Evolutionary conservation across 441 rosid species (phyloP).

Genomic region (Pelargonium cotyledonis): DNA sequence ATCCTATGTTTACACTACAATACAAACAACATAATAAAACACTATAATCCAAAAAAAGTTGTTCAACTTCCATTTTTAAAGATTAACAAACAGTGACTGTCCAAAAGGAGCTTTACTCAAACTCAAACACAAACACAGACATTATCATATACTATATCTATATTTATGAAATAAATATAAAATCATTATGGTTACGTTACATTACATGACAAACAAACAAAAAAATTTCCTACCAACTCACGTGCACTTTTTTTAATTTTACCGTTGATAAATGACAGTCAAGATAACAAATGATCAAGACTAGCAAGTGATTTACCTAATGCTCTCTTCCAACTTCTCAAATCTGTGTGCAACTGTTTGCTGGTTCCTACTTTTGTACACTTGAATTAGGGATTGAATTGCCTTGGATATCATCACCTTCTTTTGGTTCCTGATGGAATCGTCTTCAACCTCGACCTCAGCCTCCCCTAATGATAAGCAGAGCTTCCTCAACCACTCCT

Average conservation of each 20-base stretch:
- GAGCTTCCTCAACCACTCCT: conserved; percentile 74
- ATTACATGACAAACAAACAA: too few species aligned
- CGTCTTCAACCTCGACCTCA: conserved; percentile 28
- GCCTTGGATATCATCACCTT: conserved; percentile 66
- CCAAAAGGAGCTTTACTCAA: too few species aligned
- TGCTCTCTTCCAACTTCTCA: conserved; percentile 28
- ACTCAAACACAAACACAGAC: too few species aligned
- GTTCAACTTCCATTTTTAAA: too few species aligned
- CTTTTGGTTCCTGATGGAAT: conserved; percentile 45
- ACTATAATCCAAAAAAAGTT: not conserved
- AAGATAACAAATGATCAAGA: too few species aligned
- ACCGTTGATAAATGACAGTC: too few species aligned
- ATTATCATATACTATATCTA: too few species aligned
- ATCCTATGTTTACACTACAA: not conserved
- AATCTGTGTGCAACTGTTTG: conserved; percentile 37
- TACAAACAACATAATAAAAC: not conserved
- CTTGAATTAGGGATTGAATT: conserved; percentile 41
- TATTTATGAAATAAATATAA: too few species aligned
- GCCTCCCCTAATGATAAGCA: conserved; percentile 39
- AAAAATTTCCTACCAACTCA: too few species aligned
- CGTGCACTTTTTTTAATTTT: too few species aligned
- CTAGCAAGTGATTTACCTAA: conserved; percentile 9
- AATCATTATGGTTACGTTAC: too few species aligned
- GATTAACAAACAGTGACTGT: too few species aligned
- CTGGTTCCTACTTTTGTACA: conserved; percentile 36